Evolutionary conservation across 208 protist genomes (phyloP).

Genomic region (Polymyxa betae): DNA sequence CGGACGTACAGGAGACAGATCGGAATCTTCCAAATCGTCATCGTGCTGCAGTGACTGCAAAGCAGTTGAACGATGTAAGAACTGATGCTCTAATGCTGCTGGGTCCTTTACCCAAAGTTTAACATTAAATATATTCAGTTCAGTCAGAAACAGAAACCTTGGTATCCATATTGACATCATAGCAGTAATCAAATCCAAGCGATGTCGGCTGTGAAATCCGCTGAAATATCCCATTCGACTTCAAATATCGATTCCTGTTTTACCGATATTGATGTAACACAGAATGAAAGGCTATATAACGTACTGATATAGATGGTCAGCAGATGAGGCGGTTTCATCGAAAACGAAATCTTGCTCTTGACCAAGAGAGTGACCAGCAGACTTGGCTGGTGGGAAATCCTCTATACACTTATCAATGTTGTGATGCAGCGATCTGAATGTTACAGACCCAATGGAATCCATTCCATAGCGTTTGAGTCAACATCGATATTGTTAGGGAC

Average conservation of each 20-base stretch:
- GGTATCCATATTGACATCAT: constrained; percentile 47
- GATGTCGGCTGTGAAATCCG: constrained; percentile 24
- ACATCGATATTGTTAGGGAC: constrained; percentile 23
- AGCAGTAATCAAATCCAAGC: constrained; percentile 37
- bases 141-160: neutral
- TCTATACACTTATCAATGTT: neutral
- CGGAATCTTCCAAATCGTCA: neutral
- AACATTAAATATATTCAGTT: neutral
- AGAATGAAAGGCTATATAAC: neutral
- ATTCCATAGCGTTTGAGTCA: constrained; percentile 35
- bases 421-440: neutral
- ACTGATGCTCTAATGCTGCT: neutral
- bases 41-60: neutral
- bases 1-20: neutral
- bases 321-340: neutral
- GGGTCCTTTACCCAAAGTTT: neutral
- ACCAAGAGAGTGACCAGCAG: neutral
- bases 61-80: constrained; percentile 14
- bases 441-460: constrained; percentile 11
- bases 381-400: neutral
- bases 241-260: neutral
- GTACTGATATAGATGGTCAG: neutral
- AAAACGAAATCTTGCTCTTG: neutral
- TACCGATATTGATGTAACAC: neutral
- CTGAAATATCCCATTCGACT: constrained; percentile 43